Base-by-base conservation (phyloP, 2,329 filamentous ascomycete genomes). In the Colletotrichum camelliae region DNA sequence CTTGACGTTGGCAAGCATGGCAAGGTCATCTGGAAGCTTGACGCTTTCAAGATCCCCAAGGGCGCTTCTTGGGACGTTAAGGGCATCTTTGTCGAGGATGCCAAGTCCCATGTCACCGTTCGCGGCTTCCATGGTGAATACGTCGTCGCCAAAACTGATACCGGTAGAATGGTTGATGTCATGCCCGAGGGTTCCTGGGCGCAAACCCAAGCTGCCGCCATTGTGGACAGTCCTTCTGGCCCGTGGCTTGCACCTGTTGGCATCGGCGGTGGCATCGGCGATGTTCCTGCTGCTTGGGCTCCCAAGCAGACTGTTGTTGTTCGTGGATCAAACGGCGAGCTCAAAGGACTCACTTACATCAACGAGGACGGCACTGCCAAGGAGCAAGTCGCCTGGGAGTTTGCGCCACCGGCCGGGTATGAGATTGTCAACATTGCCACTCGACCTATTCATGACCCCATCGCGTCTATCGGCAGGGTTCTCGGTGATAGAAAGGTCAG, bases 381-480 rank as follows among this genome's bases (percentile, higher is more conserved):
- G 24, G 85, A 87, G 77, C 80, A 91, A 77, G 84, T 89, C 83
- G 81, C 90, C 1, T 99, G 97, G 97, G 91, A 90, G 35, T 96
- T 98, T 80, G 84, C 90, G 29, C 91, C 95, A 10, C 88, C 91
- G 1, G 81, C 87, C 2, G 92, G 91, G 13, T 91, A 97, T 82
- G 91, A 88, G 74, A 92, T 98, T 70, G 87, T 93, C 8, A 87
- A 90, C 60, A 88, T 97, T 52, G 93, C 93, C 4, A 89, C 93
- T 21, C 91, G 93, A 64, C 93, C 95, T 12, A 82, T 90, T 4
- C 94, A 96, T 78, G 96, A 99, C 80, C 95, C 95, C 0, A 93
- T 98, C 64, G 96, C 97, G 4, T 98, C 97, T 1, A 98, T 99
- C 79, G 97, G 97, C 12, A 95, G 95, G 75, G 97, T 98, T 2